phyloP scores from a whole-genome alignment of 768 basidiomycete genomes.

The Dentipellis sp. region DNA sequence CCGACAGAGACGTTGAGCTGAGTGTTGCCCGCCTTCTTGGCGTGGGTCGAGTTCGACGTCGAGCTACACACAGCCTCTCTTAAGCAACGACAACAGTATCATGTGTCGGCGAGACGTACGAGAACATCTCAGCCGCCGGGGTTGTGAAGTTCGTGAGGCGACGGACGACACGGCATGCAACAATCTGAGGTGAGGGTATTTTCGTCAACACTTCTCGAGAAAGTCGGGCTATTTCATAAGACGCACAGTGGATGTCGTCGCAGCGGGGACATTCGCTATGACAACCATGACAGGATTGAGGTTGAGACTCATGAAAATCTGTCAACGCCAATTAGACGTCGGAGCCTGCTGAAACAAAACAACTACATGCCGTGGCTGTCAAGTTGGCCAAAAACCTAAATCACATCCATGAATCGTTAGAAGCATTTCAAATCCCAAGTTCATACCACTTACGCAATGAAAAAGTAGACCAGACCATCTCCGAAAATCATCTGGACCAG shows the following conservation, averaged over 20 bases:
- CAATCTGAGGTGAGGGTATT: conserved; percentile 30
- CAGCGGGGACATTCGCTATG: conserved; percentile 59
- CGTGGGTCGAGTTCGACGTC: conserved; percentile 11
- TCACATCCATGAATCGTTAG: conserved; percentile 17
- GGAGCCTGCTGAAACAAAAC: neutral
- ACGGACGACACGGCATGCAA: conserved; percentile 51
- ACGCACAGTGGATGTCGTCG: conserved; percentile 14
- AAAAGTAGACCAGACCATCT: conserved; percentile 67
- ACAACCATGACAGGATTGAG: conserved; percentile 61
- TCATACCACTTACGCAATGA: conserved; percentile 49
- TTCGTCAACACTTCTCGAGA: neutral
- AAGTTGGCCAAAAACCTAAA: conserved; percentile 31
- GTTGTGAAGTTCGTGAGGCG: conserved; percentile 41
- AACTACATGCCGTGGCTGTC: conserved; percentile 24
- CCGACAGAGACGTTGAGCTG: conserved; percentile 8
- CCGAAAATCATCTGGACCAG: conserved; percentile 58
- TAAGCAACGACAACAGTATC: conserved; percentile 14
- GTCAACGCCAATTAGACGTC: conserved; percentile 17
- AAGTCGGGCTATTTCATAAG: neutral
- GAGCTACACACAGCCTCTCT: conserved; percentile 12
- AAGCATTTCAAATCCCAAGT: conserved; percentile 2
- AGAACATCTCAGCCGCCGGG: conserved; percentile 20
- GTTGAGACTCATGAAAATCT: conserved; percentile 58
- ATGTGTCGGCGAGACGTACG: conserved; percentile 5
- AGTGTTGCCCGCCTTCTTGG: neutral